phyloP scores from a whole-genome alignment of 257 asterid species.

The Euphrasia confusa region DNA sequence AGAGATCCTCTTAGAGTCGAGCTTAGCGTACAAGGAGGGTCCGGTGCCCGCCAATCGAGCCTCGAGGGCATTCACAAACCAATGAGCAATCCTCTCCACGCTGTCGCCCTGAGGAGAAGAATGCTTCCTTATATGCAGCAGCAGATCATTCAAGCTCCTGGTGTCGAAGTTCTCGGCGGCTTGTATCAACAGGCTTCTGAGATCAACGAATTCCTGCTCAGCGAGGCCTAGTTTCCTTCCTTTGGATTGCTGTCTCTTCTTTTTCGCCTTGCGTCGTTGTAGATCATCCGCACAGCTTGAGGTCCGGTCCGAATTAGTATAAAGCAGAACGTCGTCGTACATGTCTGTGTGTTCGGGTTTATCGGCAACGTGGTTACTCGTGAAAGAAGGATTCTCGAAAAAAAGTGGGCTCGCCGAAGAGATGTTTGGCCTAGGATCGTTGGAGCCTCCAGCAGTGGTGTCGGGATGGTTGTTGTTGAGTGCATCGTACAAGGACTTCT shows the following conservation, averaged over 20 bases:
- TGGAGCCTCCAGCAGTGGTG: too few species aligned
- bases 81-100: slow-evolving; percentile 40
- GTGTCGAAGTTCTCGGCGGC: slow-evolving; percentile 37
- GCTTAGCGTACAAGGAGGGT: slow-evolving; percentile 15
- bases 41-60: slow-evolving; percentile 47
- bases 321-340: slow-evolving; percentile 41
- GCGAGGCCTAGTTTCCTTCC: slow-evolving; percentile 17
- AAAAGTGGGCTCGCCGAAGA: neutral
- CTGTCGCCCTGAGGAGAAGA: slow-evolving; percentile 46
- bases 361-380: slow-evolving; percentile 18
- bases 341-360: slow-evolving; percentile 35
- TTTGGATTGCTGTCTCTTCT: slow-evolving; percentile 16
- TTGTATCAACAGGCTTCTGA: slow-evolving; percentile 34
- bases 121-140: slow-evolving; percentile 34
- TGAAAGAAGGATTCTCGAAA: too few species aligned
- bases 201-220: slow-evolving; percentile 26
- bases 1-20: slow-evolving; percentile 27
- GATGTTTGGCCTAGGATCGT: neutral
- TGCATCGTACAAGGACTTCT: slow-evolving; percentile 60
- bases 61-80: slow-evolving; percentile 46
- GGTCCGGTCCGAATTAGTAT: slow-evolving; percentile 6
- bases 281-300: neutral
- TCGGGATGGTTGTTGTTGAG: slow-evolving; percentile 30
- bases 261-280: neutral
- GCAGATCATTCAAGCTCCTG: slow-evolving; percentile 26